Percentiles rank a stretch among this genome's conserved stretches.
Evolutionary conservation across 1,284 basidiomycete genomes (phyloP).

Genomic region (Tremellales sp.): DNA sequence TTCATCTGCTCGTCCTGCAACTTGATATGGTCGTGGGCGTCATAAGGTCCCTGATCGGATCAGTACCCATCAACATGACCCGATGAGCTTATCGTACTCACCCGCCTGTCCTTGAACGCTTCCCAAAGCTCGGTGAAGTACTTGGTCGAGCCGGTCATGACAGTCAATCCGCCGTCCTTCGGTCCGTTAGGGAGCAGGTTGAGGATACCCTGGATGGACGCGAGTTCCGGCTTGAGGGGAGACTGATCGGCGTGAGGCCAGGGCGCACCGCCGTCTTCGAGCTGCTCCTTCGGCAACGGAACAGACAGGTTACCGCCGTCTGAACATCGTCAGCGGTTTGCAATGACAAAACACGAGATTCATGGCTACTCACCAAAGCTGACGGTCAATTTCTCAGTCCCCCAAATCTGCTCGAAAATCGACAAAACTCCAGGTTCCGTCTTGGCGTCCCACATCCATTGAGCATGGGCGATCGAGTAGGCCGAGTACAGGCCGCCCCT

Average conservation of each 20-base stretch:
- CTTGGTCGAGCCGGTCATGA: conserved; percentile 27
- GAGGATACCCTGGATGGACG: conserved; percentile 47
- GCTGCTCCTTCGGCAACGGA: background rate
- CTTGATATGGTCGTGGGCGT: background rate
- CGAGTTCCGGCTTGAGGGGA: conserved; percentile 33
- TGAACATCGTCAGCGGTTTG: background rate
- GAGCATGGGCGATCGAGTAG: background rate
- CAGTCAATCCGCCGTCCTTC: conserved; percentile 48
- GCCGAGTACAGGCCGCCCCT: background rate
- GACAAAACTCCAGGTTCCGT: conserved; percentile 28
- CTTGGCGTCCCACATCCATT: conserved; percentile 33
- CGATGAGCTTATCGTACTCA: too few species aligned
- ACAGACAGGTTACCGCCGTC: conserved; percentile 6
- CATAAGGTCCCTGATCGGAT: background rate
- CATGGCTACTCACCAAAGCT: conserved; percentile 18
- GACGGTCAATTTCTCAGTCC: conserved; percentile 15
- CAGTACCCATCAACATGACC: too few species aligned
- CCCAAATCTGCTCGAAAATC: conserved; percentile 22
- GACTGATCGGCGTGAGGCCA: conserved; percentile 42
- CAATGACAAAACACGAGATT: conserved; percentile 10
- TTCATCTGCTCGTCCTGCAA: conserved; percentile 30
- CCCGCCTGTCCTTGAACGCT: background rate
- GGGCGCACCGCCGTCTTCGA: conserved; percentile 7
- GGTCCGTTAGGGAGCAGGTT: conserved; percentile 42
- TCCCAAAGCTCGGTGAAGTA: conserved; percentile 22